phyloP scores from a whole-genome alignment of 2,329 filamentous ascomycete species.

The Diaporthe longicolla region DNA sequence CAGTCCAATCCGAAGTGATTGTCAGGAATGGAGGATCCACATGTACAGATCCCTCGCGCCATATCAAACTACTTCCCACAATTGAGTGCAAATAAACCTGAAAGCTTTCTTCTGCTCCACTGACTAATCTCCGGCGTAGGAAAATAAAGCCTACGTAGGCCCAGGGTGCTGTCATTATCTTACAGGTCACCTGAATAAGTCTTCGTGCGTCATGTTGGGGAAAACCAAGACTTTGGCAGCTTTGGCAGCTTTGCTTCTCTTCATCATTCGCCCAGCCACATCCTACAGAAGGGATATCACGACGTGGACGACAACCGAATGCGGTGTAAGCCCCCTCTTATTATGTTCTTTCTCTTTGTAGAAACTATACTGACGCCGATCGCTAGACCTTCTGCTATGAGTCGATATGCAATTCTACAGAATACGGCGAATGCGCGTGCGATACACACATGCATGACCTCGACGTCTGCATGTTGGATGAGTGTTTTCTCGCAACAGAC shows the following conservation, averaged over 20 bases:
- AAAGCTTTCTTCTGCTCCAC: neutral
- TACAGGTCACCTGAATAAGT: neutral
- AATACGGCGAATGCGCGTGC: conserved; percentile 27
- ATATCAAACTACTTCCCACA: neutral
- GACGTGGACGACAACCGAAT: conserved; percentile 12
- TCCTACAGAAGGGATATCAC: conserved; percentile 14
- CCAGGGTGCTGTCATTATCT: too few species aligned
- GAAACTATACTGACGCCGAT: neutral
- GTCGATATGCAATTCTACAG: conserved; percentile 31
- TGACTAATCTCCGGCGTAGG: too few species aligned
- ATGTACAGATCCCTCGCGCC: neutral
- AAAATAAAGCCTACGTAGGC: too few species aligned
- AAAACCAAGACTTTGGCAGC: neutral
- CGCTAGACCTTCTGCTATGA: conserved; percentile 24
- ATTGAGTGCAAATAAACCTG: neutral
- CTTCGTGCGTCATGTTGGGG: neutral
- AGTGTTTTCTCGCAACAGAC: neutral
- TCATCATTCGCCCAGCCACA: neutral
- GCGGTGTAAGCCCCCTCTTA: neutral
- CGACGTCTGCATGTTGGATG: neutral
- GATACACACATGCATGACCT: neutral
- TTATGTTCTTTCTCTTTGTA: too few species aligned
- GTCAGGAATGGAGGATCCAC: neutral
- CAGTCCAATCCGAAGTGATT: neutral
- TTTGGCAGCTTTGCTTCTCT: neutral